phyloP scores from a whole-genome alignment of 176 grass and related monocot species.

The Tillandsia fasciculata region DNA sequence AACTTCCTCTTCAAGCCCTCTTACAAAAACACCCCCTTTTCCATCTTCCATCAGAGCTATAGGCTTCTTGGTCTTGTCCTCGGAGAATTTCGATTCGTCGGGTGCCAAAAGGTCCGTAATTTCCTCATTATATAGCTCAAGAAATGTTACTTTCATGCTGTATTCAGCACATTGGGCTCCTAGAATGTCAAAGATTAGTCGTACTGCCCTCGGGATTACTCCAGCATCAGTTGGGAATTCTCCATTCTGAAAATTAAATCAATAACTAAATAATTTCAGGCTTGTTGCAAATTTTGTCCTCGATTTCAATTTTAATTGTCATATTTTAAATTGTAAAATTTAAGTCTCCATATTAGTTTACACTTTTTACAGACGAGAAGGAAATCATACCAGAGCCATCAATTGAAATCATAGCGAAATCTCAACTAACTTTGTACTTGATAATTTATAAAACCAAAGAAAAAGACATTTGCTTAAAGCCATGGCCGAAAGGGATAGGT shows the following conservation, averaged over 20 bases:
- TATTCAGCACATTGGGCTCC: conserved; percentile 90
- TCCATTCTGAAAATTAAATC: conserved; percentile 42
- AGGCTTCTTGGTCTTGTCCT: conserved; percentile 93
- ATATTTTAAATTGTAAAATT: too few species aligned
- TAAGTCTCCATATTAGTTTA: too few species aligned
- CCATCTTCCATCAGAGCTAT: conserved; percentile 99
- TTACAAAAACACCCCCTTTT: conserved; percentile 92
- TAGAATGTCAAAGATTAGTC: conserved; percentile 80
- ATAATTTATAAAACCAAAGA: neutral
- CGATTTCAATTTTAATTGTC: too few species aligned
- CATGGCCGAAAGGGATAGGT: neutral
- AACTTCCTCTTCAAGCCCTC: conserved; percentile 95
- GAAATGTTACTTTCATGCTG: conserved; percentile 98
- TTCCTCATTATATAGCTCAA: conserved; percentile 98
- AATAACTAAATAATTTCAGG: neutral
- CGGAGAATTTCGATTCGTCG: conserved; percentile 81
- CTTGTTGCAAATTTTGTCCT: conserved; percentile 5
- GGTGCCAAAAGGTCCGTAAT: conserved; percentile 81
- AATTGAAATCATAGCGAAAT: too few species aligned
- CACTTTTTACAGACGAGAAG: too few species aligned
- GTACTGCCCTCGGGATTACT: conserved; percentile 90
- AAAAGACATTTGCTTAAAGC: neutral
- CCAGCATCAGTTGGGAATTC: conserved; percentile 89
- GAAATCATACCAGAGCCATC: too few species aligned
- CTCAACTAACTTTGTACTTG: too few species aligned